Conservation (phyloP, 352 stramenopile species). For the Phytophthora hybrid region DNA sequence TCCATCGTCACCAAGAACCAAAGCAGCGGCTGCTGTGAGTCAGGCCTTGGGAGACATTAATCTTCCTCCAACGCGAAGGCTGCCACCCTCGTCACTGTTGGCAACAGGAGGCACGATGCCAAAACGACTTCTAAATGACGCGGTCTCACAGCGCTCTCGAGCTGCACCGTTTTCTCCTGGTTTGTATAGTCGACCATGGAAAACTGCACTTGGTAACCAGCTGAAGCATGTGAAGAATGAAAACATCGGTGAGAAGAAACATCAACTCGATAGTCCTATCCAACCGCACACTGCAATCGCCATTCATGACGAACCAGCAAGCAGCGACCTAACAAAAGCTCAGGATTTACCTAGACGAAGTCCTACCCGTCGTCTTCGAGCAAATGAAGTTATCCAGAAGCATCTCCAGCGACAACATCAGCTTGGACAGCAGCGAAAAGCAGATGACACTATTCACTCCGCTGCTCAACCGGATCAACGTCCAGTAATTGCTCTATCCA, state of each 20-base stretch:
- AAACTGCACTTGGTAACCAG: conserved; percentile 32
- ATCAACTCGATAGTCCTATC: background rate
- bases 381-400: conserved; percentile 30
- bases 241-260: conserved; percentile 3
- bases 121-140: conserved; percentile 10
- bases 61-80: conserved; percentile 17
- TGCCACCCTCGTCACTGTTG: conserved; percentile 21
- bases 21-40: conserved; percentile 47
- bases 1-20: conserved; percentile 24
- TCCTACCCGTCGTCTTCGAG: conserved; percentile 20
- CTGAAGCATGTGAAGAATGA: conserved; percentile 29
- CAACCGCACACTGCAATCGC: conserved; percentile 24
- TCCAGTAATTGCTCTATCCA: background rate
- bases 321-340: background rate
- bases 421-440: conserved; percentile 2
- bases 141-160: conserved; percentile 16
- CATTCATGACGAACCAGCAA: conserved; percentile 27
- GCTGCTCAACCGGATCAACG: background rate
- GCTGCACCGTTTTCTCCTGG: conserved; percentile 23
- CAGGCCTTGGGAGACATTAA: conserved; percentile 48
- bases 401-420: conserved; percentile 15
- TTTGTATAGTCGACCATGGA: conserved; percentile 30
- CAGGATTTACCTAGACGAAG: background rate
- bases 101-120: conserved; percentile 4
- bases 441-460: background rate